phyloP scores from a whole-genome alignment of 805 yeast species.

The Cyberlindnera mycetangii region DNA sequence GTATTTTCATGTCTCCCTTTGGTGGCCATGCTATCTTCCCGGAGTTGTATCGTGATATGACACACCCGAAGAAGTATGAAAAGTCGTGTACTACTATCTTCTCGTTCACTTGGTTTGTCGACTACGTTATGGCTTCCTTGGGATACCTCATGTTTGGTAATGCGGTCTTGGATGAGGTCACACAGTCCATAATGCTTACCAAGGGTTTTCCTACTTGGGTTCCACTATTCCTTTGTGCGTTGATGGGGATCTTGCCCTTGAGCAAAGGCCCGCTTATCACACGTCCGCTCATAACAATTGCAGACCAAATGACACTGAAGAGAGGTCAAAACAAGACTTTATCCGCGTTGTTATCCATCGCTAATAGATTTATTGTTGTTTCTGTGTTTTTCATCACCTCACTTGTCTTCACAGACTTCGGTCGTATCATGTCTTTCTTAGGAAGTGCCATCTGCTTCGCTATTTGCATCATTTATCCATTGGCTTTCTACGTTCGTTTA shows the following conservation, averaged over 20 bases:
- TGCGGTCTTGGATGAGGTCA: slow-evolving; percentile 65
- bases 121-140: slow-evolving; percentile 55
- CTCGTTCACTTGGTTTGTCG: slow-evolving; percentile 54
- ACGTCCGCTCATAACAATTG: slow-evolving; percentile 65
- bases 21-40: slow-evolving; percentile 87
- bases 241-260: slow-evolving; percentile 71
- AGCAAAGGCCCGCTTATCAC: slow-evolving; percentile 74
- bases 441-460: slow-evolving; percentile 74
- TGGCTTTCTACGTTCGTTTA: slow-evolving; percentile 56
- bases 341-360: slow-evolving; percentile 1
- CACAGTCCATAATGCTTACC: slow-evolving; percentile 67
- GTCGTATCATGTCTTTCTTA: slow-evolving; percentile 65
- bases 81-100: slow-evolving; percentile 54
- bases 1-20: slow-evolving; percentile 73
- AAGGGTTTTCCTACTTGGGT: slow-evolving; percentile 65
- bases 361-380: slow-evolving; percentile 21
- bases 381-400: slow-evolving; percentile 48
- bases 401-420: slow-evolving; percentile 65
- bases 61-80: slow-evolving; percentile 62
- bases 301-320: slow-evolving; percentile 39
- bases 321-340: background rate
- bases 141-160: slow-evolving; percentile 84
- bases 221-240: slow-evolving; percentile 37
- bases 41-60: slow-evolving; percentile 70
- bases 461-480: slow-evolving; percentile 69